Evolutionary conservation across 2,329 filamentous ascomycete species (phyloP), one percentile per base, ranked within the genome.

Genomic region (Aureobasidium namibiae): DNA sequence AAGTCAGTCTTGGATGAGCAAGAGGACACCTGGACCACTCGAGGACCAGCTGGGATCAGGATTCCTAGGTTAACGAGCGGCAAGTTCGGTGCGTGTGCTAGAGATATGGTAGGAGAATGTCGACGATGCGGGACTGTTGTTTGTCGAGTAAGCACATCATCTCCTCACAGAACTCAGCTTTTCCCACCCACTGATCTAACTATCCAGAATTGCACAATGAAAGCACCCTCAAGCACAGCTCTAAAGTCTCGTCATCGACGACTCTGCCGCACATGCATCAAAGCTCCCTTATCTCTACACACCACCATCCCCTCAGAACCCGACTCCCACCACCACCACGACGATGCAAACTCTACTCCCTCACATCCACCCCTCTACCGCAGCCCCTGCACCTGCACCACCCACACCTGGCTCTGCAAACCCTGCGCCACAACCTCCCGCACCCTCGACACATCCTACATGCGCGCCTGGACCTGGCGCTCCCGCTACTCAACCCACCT

Each of bases 201-300:
- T n/a, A n/a, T n/a, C 56, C 71, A 95, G 90, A 97, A 97, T 66
- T 97, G 92, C 73, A 86, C 87, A 6, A 87, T 90, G 67, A 96
- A 96, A 73, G 85, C 88, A 0, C 90, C 90, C 0, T 83, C 87
- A 2, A 78, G 80, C 1, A 76, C 80, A 33, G 79, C 84, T 23
- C 79, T 95, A 38, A 85, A 83, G 42, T 83, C 87, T 62, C 85
- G 92, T 39, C 87, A 95, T 70, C 88, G 92, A 52, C 83, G 92
- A 23, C 81, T 96, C 3, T 96, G 92, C 70, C 79, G 80, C 8
- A 80, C 84, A 10, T 96, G 92, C 70, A 81, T 84, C 31, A 85
- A 84, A 62, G 86, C 85, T 1, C 89, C 91, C 0, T 76, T 96
- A 23, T 74, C 80, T 13, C 24, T 39, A 14, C 62, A 63, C 31